Base-by-base conservation (phyloP, 768 basidiomycete genomes). In the Boletus sp. region DNA sequence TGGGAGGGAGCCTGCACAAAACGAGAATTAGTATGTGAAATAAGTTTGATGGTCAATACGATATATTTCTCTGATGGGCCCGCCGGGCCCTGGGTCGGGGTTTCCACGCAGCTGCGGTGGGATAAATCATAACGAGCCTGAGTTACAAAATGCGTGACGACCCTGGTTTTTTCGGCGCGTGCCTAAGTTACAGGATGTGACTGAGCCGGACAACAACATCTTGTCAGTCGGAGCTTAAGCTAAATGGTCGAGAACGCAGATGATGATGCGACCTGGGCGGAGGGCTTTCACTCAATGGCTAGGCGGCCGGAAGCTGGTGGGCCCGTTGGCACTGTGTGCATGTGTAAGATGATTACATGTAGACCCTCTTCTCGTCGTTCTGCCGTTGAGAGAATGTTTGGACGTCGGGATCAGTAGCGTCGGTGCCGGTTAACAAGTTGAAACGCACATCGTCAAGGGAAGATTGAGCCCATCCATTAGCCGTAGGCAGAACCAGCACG, bases 181-280 rank as follows among this genome's bases (percentile, higher is more conserved):
- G 49, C 40, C 49, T 39, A 54, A 7, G 50, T 25, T 32, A 62
- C 55, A 53, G 41, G 39, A 55, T n/a, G n/a, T 54, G 56, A 43
- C 51, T 30, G 33, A 50, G 27, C 43, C 25, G 42, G 59, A 48
- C 37, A 32, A 35, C 25, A 25, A 25, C 25, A 25, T 25, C 25
- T 25, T 25, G 43, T 46, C 41, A 40, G 45, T 65, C 59, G 64
- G 64, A 68, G 55, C 58, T 56, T 61, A 51, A 56, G 62, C 35
- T 46, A 56, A 44, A 50, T 11, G 52, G 60, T 54, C 56, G 49
- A 63, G 53, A 67, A 62, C 40, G 51, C 14, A 50, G 17, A 17
- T 57, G 62, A 17, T 57, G 62, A 59, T 60, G 60, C 67, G 67
- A 59, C 34, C 21, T 65, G 67, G 67, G 67, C 65, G 65, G 65